These are phyloP conservation scores for Gossypium ekmanianum DNA, from an alignment of 345 rosid genomes.

Conservation along the genomic window DNA sequence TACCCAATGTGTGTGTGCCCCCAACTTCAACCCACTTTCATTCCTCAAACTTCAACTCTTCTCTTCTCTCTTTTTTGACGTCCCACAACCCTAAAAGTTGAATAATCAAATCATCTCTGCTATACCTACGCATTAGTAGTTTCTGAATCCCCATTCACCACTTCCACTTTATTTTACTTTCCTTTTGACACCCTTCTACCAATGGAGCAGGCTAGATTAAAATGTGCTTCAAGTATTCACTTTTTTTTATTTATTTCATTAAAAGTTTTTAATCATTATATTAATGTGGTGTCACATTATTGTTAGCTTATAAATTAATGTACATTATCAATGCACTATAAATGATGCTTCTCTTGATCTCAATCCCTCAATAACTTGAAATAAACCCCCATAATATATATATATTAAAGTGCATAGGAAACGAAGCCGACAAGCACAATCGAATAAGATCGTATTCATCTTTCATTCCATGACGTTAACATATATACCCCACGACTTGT, in stretches of 20 bases:
- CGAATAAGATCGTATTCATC: neutral
- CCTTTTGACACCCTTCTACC: neutral
- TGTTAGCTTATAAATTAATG: no score
- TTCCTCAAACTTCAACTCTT: neutral
- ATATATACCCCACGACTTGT: neutral
- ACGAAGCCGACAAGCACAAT: constrained; percentile 3
- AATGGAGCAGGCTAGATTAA: neutral
- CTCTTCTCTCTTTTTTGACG: neutral
- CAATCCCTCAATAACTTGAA: no score
- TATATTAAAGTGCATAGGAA: neutral
- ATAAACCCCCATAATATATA: no score
- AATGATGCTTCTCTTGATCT: no score
- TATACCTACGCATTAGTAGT: neutral
- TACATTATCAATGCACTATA: no score
- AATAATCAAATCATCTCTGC: constrained; percentile 8
- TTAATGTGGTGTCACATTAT: no score
- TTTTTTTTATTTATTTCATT: no score
- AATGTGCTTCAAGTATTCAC: no score
- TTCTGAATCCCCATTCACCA: constrained; percentile 3
- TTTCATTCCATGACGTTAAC: neutral
- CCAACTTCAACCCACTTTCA: no score
- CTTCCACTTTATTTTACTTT: no score
- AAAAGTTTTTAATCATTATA: no score
- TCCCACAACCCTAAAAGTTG: constrained; percentile 9
- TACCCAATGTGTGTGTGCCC: neutral